Evolutionary conservation across 805 yeast genomes (phyloP).

Genomic region (Suhomyces faveliae): DNA sequence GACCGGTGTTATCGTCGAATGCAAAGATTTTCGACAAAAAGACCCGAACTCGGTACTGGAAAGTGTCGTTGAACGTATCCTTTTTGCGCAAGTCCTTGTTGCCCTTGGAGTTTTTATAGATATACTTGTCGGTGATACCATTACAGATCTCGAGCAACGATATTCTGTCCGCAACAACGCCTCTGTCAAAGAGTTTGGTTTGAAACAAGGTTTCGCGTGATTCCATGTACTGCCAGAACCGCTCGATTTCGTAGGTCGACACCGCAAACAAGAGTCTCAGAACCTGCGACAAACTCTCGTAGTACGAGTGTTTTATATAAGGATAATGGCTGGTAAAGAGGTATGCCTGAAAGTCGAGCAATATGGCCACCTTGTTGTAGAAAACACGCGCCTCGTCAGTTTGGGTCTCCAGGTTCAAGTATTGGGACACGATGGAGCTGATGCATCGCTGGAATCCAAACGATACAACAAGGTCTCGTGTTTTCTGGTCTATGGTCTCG

Average conservation of each 20-base stretch:
- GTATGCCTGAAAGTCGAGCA: slow-evolving; percentile 28
- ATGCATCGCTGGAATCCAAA: slow-evolving; percentile 21
- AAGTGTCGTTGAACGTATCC: slow-evolving; percentile 39
- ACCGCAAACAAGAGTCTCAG: slow-evolving; percentile 23
- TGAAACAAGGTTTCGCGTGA: slow-evolving; percentile 25
- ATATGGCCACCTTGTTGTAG: slow-evolving; percentile 17
- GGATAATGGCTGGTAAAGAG: slow-evolving; percentile 15
- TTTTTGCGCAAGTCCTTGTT: slow-evolving; percentile 31
- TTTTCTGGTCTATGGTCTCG: slow-evolving; percentile 18
- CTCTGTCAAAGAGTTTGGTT: slow-evolving; percentile 25
- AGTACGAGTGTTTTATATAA: slow-evolving; percentile 23
- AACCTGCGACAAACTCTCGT: slow-evolving; percentile 22
- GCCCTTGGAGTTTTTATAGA: slow-evolving; percentile 17
- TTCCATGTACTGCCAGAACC: slow-evolving; percentile 41
- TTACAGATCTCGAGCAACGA: slow-evolving; percentile 41
- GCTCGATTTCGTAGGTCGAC: slow-evolving; percentile 19
- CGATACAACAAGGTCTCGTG: slow-evolving; percentile 20
- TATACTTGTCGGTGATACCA: slow-evolving; percentile 32
- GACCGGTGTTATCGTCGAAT: slow-evolving; percentile 45
- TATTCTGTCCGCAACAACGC: slow-evolving; percentile 34
- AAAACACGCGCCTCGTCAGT: neutral
- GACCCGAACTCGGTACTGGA: slow-evolving; percentile 35
- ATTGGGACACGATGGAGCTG: slow-evolving; percentile 1
- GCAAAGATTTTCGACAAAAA: slow-evolving; percentile 34
- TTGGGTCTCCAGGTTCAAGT: neutral